phyloP scores from a whole-genome alignment of 1,284 basidiomycete species.

The Ceratobasidium theobromae region DNA sequence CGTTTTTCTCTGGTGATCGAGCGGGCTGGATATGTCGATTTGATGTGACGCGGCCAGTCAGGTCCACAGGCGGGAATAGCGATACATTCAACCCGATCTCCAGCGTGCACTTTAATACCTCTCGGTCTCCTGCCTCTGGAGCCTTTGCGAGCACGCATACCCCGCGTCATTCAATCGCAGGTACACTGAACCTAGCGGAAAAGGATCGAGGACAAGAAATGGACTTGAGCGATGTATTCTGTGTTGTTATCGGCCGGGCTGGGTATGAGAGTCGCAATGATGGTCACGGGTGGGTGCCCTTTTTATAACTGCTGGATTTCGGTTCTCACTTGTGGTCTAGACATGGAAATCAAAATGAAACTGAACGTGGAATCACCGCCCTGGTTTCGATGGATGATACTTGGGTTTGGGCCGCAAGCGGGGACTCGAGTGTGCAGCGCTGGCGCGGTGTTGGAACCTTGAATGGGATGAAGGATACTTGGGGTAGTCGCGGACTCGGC shows the following conservation, averaged over 20 bases:
- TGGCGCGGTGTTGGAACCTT: conserved; percentile 53
- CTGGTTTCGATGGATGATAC: conserved; percentile 71
- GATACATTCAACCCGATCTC: not conserved
- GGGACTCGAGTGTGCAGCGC: conserved; percentile 74
- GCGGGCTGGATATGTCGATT: conserved; percentile 87
- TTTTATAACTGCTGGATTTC: not conserved
- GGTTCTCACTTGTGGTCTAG: not conserved
- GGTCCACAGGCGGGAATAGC: not conserved
- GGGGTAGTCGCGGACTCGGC: conserved; percentile 11
- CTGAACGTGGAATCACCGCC: not conserved
- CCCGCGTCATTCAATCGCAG: conserved; percentile 11
- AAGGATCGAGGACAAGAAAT: conserved; percentile 4
- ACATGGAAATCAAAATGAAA: not conserved
- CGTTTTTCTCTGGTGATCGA: conserved; percentile 95
- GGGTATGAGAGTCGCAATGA: not conserved
- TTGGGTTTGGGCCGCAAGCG: conserved; percentile 88
- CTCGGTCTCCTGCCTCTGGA: not conserved
- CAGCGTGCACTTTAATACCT: not conserved
- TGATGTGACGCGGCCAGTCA: conserved; percentile 55
- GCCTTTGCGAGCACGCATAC: conserved; percentile 2
- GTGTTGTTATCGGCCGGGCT: conserved; percentile 21
- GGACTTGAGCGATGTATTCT: conserved; percentile 23
- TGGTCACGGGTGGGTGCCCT: not conserved
- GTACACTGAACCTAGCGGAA: conserved; percentile 1
- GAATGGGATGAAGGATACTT: not conserved